These are phyloP conservation scores for Fusarium marasasianum DNA, from an alignment of 2,329 filamentous ascomycete genomes.

Conservation along the genomic window DNA sequence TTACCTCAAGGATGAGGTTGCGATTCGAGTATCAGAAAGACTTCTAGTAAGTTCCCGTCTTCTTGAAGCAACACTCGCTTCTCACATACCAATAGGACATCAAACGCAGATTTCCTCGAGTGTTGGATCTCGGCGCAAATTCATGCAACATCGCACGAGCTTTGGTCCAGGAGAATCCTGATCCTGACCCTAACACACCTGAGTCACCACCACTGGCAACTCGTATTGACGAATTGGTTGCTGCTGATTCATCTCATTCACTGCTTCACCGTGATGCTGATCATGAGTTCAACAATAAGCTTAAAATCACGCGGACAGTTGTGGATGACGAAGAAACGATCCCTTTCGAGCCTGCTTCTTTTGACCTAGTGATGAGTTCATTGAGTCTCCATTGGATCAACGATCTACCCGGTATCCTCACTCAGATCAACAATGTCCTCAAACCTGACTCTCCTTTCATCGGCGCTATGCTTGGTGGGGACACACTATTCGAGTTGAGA, in stretches of 20 bases:
- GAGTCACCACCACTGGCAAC: slow-evolving; percentile 72
- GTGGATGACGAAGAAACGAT: slow-evolving; percentile 78
- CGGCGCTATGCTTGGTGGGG: slow-evolving; percentile 95
- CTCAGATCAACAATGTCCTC: slow-evolving; percentile 85
- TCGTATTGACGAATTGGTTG: slow-evolving; percentile 78
- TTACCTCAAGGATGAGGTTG: slow-evolving; percentile 94
- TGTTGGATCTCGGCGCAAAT: slow-evolving; percentile 94
- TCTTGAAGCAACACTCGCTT: not conserved
- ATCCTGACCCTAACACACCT: slow-evolving; percentile 65
- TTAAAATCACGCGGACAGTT: slow-evolving; percentile 78
- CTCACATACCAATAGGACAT: slow-evolving; percentile 73
- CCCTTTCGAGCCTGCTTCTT: slow-evolving; percentile 78
- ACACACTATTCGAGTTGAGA: slow-evolving; percentile 91
- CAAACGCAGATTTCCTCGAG: slow-evolving; percentile 83
- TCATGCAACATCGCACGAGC: slow-evolving; percentile 92
- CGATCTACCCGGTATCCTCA: slow-evolving; percentile 85
- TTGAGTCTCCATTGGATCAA: slow-evolving; percentile 97
- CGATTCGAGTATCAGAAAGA: slow-evolving; percentile 82
- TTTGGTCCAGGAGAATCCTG: slow-evolving; percentile 75
- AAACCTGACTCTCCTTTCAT: slow-evolving; percentile 94
- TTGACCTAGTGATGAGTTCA: slow-evolving; percentile 90
- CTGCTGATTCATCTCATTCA: slow-evolving; percentile 80
- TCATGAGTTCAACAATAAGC: slow-evolving; percentile 76
- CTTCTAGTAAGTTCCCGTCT: slow-evolving; percentile 69
- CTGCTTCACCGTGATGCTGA: slow-evolving; percentile 84